Evolutionary conservation across 169 alveolate species (phyloP).

Genomic region (Plasmodium cynomolgi): DNA sequence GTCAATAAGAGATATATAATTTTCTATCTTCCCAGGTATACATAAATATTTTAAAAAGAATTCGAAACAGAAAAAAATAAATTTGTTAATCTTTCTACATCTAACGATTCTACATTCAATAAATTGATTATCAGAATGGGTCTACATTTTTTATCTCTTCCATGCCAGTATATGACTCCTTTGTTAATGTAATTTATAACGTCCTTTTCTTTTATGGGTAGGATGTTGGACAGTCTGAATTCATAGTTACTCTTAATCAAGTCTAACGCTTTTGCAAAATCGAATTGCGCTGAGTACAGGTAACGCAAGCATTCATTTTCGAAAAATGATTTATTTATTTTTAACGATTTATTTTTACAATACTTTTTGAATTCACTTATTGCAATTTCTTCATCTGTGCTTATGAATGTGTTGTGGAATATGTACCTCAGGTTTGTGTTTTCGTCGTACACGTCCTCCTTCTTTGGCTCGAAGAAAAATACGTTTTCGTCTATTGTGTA

Average conservation of each 20-base stretch:
- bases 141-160: slow-evolving; percentile 80
- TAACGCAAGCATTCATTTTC: slow-evolving; percentile 78
- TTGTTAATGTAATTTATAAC: slow-evolving; percentile 67
- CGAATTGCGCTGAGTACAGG: slow-evolving; percentile 79
- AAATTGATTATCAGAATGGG: slow-evolving; percentile 78
- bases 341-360: slow-evolving; percentile 57
- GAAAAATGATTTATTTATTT: slow-evolving; percentile 64
- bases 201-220: slow-evolving; percentile 79
- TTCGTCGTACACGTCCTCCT: slow-evolving; percentile 68
- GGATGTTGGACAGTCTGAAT: slow-evolving; percentile 73
- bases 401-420: slow-evolving; percentile 77
- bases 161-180: slow-evolving; percentile 82
- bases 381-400: slow-evolving; percentile 74
- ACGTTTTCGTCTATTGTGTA: slow-evolving; percentile 76
- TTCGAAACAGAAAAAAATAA: slow-evolving; percentile 73
- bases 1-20: slow-evolving; percentile 77
- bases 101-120: slow-evolving; percentile 57
- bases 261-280: slow-evolving; percentile 73
- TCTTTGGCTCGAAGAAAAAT: slow-evolving; percentile 76
- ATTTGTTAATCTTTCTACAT: slow-evolving; percentile 54
- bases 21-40: slow-evolving; percentile 79
- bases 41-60: slow-evolving; percentile 77
- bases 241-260: slow-evolving; percentile 74
- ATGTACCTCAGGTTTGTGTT: slow-evolving; percentile 71
- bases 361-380: slow-evolving; percentile 76